phyloP scores from a whole-genome alignment of 1,139 yeast genomes.

The Diutina siamensis region DNA sequence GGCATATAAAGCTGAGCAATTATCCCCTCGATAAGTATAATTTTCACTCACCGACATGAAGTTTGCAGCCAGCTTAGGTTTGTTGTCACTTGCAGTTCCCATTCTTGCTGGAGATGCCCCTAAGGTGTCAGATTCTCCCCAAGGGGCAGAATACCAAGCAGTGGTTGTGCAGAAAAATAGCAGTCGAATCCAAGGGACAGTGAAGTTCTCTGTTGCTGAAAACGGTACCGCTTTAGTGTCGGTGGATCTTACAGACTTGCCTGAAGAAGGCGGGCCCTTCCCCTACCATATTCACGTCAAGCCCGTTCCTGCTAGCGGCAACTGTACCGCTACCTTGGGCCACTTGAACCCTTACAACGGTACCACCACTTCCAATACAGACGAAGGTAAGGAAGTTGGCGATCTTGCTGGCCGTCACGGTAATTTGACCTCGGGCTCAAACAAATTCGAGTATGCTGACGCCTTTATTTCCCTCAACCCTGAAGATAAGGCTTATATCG shows the following conservation, averaged over 20 bases:
- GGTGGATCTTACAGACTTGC: constrained; percentile 24
- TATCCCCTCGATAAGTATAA: not conserved
- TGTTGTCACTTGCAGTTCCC: constrained; percentile 7
- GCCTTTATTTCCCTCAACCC: constrained; percentile 28
- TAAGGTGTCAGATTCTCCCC: constrained; percentile 17
- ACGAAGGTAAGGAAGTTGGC: constrained; percentile 22
- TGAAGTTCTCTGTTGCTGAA: constrained; percentile 19
- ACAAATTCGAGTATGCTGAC: constrained; percentile 20
- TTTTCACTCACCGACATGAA: not conserved
- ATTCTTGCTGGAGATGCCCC: constrained; percentile 17
- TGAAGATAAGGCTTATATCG: constrained; percentile 22
- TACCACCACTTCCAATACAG: constrained; percentile 15
- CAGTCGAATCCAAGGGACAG: constrained; percentile 22
- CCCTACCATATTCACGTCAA: constrained; percentile 29
- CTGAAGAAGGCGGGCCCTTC: constrained; percentile 29
- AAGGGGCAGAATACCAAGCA: constrained; percentile 16
- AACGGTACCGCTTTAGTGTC: constrained; percentile 24
- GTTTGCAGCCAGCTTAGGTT: not conserved
- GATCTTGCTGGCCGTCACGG: constrained; percentile 36
- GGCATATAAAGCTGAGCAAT: constrained; percentile 1
- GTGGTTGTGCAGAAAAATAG: constrained; percentile 13
- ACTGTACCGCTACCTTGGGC: constrained; percentile 26
- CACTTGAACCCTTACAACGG: constrained; percentile 34
- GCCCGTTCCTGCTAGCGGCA: constrained; percentile 28
- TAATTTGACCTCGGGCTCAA: constrained; percentile 16